Evolutionary conservation across 352 stramenopile species (phyloP), one percentile per base, ranked within the genome.

Genomic region (Phytopythium sindhum): DNA sequence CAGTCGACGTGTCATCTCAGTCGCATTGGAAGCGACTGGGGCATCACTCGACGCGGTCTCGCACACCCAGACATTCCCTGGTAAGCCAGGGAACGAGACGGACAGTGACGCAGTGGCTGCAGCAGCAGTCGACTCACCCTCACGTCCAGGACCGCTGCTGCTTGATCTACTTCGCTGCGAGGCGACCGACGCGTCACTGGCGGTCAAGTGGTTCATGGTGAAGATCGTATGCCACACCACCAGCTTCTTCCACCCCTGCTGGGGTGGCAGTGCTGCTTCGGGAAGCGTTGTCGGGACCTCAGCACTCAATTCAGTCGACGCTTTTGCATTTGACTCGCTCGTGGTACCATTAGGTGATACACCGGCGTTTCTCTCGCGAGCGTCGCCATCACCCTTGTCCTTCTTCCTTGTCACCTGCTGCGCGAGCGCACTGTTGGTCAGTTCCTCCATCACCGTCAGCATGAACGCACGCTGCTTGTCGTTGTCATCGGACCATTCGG

Each of bases 141-240:
- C 44, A 7, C 3, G 44, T 2, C 15, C 45, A 14, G n/a, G 11
- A 8, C 23, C 11, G 28, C 50, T 56, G 14, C 17, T 56, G 29
- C 31, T 41, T 24, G 23, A 35, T 31, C 48, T 55, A n/a, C 19
- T 21, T 24, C 52, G 14, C 19, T 39, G 12, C 11, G 26, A 21
- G 14, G 26, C 28, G 51, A 41, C 10, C 28, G 28, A 35, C 14
- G 51, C 26, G 28, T 6, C 51, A 19, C 51, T 28, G 11, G 51
- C 77, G 15, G 65, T 65, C 31, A 84, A 57, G 50, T 82, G 70
- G 24, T 89, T 74, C 64, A 88, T 84, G n/a, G 78, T 83, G 59
- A 88, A 92, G 33, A 91, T 65, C n/a, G 67, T 69, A 24, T 67
- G 67, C 78, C 80, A 94, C 15, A 71, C 69, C 29, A 90, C 74